Base-by-base conservation (phyloP, 2,329 filamentous ascomycete species). In the Beauveria rudraprayagi region DNA sequence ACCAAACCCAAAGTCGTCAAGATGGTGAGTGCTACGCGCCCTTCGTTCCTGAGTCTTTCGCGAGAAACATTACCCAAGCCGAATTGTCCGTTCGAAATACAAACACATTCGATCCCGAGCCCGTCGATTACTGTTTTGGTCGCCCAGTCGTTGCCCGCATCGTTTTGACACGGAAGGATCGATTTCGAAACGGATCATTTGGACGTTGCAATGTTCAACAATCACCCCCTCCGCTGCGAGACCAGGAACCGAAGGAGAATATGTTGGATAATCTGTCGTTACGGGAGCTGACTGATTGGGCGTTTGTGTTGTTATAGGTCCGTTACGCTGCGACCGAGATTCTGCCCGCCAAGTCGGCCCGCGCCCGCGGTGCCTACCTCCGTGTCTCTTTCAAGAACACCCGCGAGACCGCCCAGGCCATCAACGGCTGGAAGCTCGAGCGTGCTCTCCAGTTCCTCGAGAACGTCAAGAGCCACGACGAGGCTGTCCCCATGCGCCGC, bases 341-440 rank as follows among this genome's bases (percentile, higher is more conserved):
- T 78, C 83, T 89, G 74, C 82, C 87, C 79, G 85, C 88, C 72
- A 97, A 96, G 87, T 96, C 91, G 83, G 94, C 94, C 80, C 91
- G 93, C 84, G 90, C 93, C 77, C 92, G 94, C 82, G 94, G 95
- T 81, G 92, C 92, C 78, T 99, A 97, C 86, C 90, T 99, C 74
- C 92, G 94, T 78, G 93, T 97, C 73, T 96, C 91, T 73, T 99
- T 97, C 91, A 99, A 99, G 89, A 99, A 99, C 89, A 99, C 94
- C 78, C 92, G 94, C 77, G 95, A 99, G 86, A 97, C 93, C 70
- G 94, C 95, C 69, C 94, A 97, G 85, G 92, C 92, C 75, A 96
- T 99, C 87, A 97, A 94, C 83, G 93, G 93, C 82, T 96, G 92
- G 92, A 97, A 97, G 85, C 78, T 97, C 76, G 85, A 91, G 82